phyloP scores from a whole-genome alignment of 2,329 filamentous ascomycete species.

The Phaeosphaeriaceae sp. region DNA sequence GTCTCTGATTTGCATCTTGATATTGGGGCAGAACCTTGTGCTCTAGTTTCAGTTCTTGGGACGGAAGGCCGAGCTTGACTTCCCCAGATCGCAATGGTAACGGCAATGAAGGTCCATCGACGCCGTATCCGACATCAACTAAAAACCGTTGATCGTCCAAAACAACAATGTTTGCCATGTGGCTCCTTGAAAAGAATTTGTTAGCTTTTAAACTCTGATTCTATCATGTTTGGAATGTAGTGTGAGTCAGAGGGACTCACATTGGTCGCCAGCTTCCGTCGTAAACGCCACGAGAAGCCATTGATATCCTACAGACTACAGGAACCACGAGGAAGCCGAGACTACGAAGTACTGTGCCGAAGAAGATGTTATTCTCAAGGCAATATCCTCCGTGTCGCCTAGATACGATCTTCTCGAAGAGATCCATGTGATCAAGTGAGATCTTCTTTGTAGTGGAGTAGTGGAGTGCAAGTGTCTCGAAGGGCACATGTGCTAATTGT shows the following conservation, averaged over 20 bases:
- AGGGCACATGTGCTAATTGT: too few relatives aligned
- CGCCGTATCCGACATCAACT: slow-evolving; percentile 48
- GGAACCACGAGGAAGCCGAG: slow-evolving; percentile 56
- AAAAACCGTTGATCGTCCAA: slow-evolving; percentile 26
- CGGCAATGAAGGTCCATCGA: slow-evolving; percentile 17
- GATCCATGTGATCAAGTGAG: slow-evolving; percentile 52
- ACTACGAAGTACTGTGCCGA: slow-evolving; percentile 57
- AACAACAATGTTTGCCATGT: slow-evolving; percentile 51
- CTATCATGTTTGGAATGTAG: too few relatives aligned
- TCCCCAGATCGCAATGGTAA: slow-evolving; percentile 16
- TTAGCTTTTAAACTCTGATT: too few relatives aligned
- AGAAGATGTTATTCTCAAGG: slow-evolving; percentile 63
- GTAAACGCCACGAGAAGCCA: too few relatives aligned
- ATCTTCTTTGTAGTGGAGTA: slow-evolving; percentile 41
- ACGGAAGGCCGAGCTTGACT: slow-evolving; percentile 9
- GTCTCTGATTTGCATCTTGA: too few relatives aligned
- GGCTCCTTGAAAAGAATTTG: too few relatives aligned
- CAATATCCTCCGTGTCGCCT: slow-evolving; percentile 60
- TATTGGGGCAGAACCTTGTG: background rate
- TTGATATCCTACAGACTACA: too few relatives aligned
- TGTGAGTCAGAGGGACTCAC: too few relatives aligned
- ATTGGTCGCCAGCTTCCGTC: too few relatives aligned
- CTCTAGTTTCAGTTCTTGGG: slow-evolving; percentile 14
- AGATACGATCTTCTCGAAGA: slow-evolving; percentile 58
- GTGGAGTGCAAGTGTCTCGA: slow-evolving; percentile 44